Base-by-base conservation (phyloP, 2,329 filamentous ascomycete genomes). In the Monosporascus ibericus region DNA sequence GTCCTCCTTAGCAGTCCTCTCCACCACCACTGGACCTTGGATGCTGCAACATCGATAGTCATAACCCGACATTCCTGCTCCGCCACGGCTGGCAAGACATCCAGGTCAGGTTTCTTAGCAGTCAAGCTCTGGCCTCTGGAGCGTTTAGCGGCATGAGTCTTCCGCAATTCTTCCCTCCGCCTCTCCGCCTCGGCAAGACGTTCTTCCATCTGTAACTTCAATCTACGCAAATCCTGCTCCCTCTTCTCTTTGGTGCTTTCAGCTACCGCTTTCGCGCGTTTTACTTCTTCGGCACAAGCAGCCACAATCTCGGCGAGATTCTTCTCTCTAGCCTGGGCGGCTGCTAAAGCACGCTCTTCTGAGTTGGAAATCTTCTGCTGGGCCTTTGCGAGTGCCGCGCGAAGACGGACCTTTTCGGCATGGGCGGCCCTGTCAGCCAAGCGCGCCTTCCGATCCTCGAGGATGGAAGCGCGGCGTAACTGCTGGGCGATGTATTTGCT, bases 281-380 rank as follows among this genome's bases (percentile, higher is more conserved):
- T 85, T 17, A 94, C 89, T 66, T 94, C 89, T 68, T 91, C 88
- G 20, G 89, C 89, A 65, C 89, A 92, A 55, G 83, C 80, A 48
- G 88, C 87, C 4, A 89, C 87, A 44, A 92, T 91, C 67, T 92
- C 88, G 8, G 87, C 88, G 18, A 94, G 72, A 60, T 92, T 90
- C 61, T 87, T 87, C 72, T 92, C 87, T 53, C 90, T 80, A 1
- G 88, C 86, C 58, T 90, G 81, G 56, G 90, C 84, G 5, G 88
- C 89, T 6, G 89, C 89, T 53, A 91, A 72, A 3, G 88, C 87
- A 48, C 86, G 79, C 68, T 92, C 88, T 66, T 92, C 88, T 44
- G 85, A 88, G 51, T 84, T 78, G 2, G 80, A 82, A 34, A 74
- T 81, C 59, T 86, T 82, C 20, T 79, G 76, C 2, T 84, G 81